Percentiles rank a stretch among this genome's conserved stretches.
Conservation (phyloP, 78 protist species). For the Emiliania huxleyi region DNA sequence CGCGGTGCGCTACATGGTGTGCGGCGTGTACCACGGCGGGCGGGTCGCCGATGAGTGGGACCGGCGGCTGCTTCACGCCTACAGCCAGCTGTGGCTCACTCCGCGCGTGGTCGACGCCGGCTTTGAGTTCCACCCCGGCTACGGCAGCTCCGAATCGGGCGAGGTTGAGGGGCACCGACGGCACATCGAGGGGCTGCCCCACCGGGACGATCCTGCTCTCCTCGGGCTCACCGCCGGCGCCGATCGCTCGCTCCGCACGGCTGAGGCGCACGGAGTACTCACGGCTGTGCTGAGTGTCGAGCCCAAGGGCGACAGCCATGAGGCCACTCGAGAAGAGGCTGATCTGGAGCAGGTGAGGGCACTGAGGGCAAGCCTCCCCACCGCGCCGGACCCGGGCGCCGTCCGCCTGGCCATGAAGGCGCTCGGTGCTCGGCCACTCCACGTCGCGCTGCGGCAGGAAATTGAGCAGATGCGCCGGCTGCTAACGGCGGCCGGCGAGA, state of each 20-base stretch:
- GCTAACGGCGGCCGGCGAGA: constrained; percentile 33
- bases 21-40: constrained; percentile 89
- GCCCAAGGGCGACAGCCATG: constrained; percentile 73
- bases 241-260: constrained; percentile 62
- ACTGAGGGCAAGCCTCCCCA: constrained; percentile 40
- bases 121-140: constrained; percentile 22
- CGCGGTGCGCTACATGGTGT: constrained; percentile 80
- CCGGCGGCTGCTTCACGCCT: constrained; percentile 60
- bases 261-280: no score
- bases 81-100: constrained; percentile 41
- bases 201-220: constrained; percentile 72
- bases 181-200: constrained; percentile 58
- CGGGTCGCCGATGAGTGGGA: constrained; percentile 85
- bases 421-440: constrained; percentile 54
- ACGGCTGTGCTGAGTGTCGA: constrained; percentile 72
- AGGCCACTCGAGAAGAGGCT: constrained; percentile 65
- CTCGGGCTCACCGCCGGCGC: constrained; percentile 86
- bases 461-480: constrained; percentile 63
- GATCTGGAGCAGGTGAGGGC: constrained; percentile 47
- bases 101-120: constrained; percentile 39
- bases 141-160: not conserved
- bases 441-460: constrained; percentile 78
- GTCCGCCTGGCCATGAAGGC: not conserved
- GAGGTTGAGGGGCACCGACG: constrained; percentile 45
- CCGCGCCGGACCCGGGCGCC: not conserved